These are phyloP conservation scores for Nakazawaea ishiwadae DNA, from an alignment of 805 yeast genomes.

Conservation along the genomic window DNA sequence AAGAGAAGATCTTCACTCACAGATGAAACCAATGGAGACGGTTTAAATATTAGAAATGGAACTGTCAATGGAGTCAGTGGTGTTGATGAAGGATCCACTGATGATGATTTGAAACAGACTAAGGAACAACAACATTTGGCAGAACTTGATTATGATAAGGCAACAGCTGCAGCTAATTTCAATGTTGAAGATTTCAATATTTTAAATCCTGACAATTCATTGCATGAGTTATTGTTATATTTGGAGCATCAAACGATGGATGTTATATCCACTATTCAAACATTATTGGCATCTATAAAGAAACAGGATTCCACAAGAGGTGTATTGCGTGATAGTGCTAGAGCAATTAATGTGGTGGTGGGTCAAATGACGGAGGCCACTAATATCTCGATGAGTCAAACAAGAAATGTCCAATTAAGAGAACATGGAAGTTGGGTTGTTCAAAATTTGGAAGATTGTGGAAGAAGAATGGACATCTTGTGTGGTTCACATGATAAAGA, in stretches of 20 bases:
- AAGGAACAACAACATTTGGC: constrained; percentile 30
- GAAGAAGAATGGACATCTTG: constrained; percentile 72
- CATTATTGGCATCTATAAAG: constrained; percentile 70
- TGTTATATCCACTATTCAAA: constrained; percentile 86
- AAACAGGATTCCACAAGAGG: constrained; percentile 74
- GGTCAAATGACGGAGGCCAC: constrained; percentile 89
- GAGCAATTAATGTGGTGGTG: constrained; percentile 74
- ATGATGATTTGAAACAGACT: constrained; percentile 8
- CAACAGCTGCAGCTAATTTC: constrained; percentile 52
- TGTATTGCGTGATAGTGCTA: constrained; percentile 64
- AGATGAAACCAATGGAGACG: background rate
- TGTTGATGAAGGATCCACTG: background rate
- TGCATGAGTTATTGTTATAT: constrained; percentile 76
- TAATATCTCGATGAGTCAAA: constrained; percentile 80
- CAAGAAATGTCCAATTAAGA: constrained; percentile 76
- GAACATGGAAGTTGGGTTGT: constrained; percentile 93
- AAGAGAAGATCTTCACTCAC: constrained; percentile 19
- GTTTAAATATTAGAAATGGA: background rate
- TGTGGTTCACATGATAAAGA: constrained; percentile 38
- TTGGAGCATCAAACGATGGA: constrained; percentile 91
- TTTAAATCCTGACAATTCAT: constrained; percentile 83
- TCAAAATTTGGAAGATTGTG: constrained; percentile 79
- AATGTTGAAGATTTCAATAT: constrained; percentile 75
- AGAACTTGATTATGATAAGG: constrained; percentile 40
- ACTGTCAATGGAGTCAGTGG: background rate